Conservation (phyloP, 1,284 basidiomycete species). For the Entoloma clypeatum region DNA sequence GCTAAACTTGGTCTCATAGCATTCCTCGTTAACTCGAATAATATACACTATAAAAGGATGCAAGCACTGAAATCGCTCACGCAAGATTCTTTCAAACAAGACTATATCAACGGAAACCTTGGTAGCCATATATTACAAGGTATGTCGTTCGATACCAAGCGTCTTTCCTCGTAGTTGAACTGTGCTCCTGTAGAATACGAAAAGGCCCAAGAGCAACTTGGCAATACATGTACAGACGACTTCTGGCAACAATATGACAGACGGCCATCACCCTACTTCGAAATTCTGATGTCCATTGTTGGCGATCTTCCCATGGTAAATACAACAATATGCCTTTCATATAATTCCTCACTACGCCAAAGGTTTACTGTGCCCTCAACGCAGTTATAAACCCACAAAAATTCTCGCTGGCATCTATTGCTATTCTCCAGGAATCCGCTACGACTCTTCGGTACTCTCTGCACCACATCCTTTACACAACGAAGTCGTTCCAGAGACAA, state of each 20-base stretch:
- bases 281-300: constrained; percentile 19
- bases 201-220: constrained; percentile 25
- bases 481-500: constrained; percentile 20
- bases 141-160: constrained; percentile 8
- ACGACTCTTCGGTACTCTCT: constrained; percentile 22
- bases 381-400: constrained; percentile 30
- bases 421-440: constrained; percentile 30
- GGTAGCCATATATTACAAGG: constrained; percentile 27
- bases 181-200: constrained; percentile 27
- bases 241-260: constrained; percentile 21
- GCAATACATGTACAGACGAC: constrained; percentile 23
- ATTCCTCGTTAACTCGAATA: constrained; percentile 15
- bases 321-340: too few relatives aligned
- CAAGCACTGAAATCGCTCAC: constrained; percentile 25
- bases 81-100: constrained; percentile 23
- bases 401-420: constrained; percentile 32
- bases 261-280: constrained; percentile 12
- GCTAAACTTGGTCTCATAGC: constrained; percentile 7
- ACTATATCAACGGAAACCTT: constrained; percentile 33
- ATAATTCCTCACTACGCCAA: background rate
- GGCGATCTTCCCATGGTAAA: constrained; percentile 31
- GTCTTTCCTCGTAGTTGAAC: background rate
- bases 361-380: constrained; percentile 35
- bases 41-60: constrained; percentile 22
- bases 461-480: constrained; percentile 18